Evolutionary conservation across 495 filamentous ascomycete species (phyloP).

Genomic region (Tuber umbilicatum): DNA sequence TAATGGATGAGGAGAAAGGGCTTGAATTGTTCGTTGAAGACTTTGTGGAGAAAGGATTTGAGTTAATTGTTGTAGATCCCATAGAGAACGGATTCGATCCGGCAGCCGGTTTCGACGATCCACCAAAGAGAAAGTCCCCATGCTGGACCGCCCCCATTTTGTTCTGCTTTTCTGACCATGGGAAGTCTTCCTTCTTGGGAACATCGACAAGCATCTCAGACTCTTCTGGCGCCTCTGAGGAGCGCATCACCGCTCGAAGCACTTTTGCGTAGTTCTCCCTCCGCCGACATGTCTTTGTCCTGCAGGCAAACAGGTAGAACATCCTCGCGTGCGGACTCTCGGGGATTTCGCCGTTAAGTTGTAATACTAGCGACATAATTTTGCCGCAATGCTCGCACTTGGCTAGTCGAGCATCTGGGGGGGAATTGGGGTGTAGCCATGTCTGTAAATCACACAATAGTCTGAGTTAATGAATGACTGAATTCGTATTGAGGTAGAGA

Average conservation of each 20-base stretch:
- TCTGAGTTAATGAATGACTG: conserved; percentile 9
- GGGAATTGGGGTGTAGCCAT: conserved; percentile 64
- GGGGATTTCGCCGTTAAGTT: conserved; percentile 85
- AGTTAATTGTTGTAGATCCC: conserved; percentile 6
- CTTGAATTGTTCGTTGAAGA: conserved; percentile 1
- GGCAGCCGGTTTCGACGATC: conserved; percentile 27
- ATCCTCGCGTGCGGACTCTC: conserved; percentile 75
- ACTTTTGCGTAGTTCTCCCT: conserved; percentile 69
- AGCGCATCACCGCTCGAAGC: conserved; percentile 55
- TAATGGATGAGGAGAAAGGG: conserved; percentile 39
- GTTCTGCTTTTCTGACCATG: conserved; percentile 43
- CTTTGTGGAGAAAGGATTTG: conserved; percentile 48
- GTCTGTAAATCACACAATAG: conserved; percentile 49
- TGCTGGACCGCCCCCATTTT: conserved; percentile 32
- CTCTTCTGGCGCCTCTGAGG: conserved; percentile 43
- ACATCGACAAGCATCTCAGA: conserved; percentile 15
- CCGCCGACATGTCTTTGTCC: conserved; percentile 68
- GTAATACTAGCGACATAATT: conserved; percentile 75
- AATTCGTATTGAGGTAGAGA: neutral
- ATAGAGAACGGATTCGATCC: conserved; percentile 48
- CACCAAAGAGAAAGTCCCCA: conserved; percentile 53
- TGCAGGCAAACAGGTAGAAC: conserved; percentile 77
- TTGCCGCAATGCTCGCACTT: conserved; percentile 85
- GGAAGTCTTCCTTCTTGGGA: conserved; percentile 43
- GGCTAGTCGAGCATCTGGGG: conserved; percentile 71